Base-by-base conservation (phyloP, 495 filamentous ascomycete species). In the Tetracladium marchalianum region DNA sequence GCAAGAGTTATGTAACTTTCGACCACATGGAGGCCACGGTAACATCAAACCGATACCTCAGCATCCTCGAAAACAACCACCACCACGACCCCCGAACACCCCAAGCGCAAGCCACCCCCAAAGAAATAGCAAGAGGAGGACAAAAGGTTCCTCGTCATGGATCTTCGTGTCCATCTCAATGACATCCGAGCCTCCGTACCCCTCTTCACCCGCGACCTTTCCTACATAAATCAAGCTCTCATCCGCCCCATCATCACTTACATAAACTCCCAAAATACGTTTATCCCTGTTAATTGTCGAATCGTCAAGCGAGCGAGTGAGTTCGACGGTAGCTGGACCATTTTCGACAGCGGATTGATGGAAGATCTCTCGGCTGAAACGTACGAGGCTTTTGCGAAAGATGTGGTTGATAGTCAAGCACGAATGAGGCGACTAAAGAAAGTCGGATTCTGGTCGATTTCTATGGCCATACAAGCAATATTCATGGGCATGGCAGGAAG, bases 221-320 rank as follows among this genome's bases (percentile, higher is more conserved):
- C 87, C 31, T 97, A 97, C 64, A 85, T 95, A 50, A 97, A 96
- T 63, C 90, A 90, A 57, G 92, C 92, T 2, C 77, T 98, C 6
- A 83, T 97, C 35, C 78, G 92, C 19, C 92, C 92, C 12, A 98
- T 98, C 45, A 92, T 98, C n/a, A 93, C 92, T 1, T 98, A 96
- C 58, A 96, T 98, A 65, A 98, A 98, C 63, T 86, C 86, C 27
- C 79, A 84, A 59, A 81, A 79, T 56, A 90, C 88, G 0, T 96
- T 94, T 59, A 97, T 98, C 39, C 93, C 92, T 9, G 82, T 98
- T 57, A 84, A 83, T 48, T 97, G 92, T 66, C 85, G 90, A 43
- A 84, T 98, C 44, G 84, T 95, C 50, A 98, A 98, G 66, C 77
- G 75, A 2, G 73, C 76, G 9, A 70, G 73, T 44, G 92, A 98